Percentiles rank a stretch among this genome's conserved stretches.
Evolutionary conservation across 805 yeast species (phyloP).

Genomic region (Starmerella lactis-condensi): DNA sequence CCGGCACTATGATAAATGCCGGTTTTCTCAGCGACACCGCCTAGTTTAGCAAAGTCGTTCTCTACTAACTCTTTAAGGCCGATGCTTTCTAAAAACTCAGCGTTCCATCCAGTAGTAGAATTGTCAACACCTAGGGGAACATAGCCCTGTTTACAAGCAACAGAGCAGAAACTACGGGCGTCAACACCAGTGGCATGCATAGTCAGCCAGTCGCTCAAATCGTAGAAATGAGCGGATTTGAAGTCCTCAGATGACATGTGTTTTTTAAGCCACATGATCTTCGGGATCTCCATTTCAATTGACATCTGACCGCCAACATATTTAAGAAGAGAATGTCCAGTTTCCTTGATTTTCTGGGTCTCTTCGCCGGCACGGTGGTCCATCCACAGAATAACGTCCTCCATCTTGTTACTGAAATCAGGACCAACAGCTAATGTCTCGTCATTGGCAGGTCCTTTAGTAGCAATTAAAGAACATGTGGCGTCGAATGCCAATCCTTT

Average conservation of each 20-base stretch:
- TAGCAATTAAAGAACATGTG: conserved; percentile 81
- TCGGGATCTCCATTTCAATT: conserved; percentile 95
- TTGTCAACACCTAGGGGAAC: conserved; percentile 85
- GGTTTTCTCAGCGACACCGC: conserved; percentile 60
- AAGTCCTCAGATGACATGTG: conserved; percentile 50
- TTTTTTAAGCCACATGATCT: conserved; percentile 87
- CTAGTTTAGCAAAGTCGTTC: conserved; percentile 58
- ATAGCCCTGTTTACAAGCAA: conserved; percentile 89
- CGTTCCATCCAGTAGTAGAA: conserved; percentile 75
- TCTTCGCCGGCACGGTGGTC: conserved; percentile 85
- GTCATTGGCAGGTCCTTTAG: conserved; percentile 38
- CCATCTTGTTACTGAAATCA: conserved; percentile 49
- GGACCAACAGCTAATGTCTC: conserved; percentile 83
- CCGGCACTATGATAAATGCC: conserved; percentile 77
- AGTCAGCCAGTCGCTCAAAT: conserved; percentile 78
- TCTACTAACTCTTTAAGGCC: conserved; percentile 62
- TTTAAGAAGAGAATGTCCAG: conserved; percentile 59
- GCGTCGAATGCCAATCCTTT: conserved; percentile 93
- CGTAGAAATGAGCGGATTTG: conserved; percentile 58
- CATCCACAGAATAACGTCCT: conserved; percentile 92
- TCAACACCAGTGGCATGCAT: conserved; percentile 79
- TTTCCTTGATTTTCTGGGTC: conserved; percentile 61
- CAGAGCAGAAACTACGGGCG: conserved; percentile 73
- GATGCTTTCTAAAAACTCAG: conserved; percentile 48
- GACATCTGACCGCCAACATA: conserved; percentile 97